Evolutionary conservation across 305 asterid genomes (phyloP).

Genomic region (Petunia hybrid): DNA sequence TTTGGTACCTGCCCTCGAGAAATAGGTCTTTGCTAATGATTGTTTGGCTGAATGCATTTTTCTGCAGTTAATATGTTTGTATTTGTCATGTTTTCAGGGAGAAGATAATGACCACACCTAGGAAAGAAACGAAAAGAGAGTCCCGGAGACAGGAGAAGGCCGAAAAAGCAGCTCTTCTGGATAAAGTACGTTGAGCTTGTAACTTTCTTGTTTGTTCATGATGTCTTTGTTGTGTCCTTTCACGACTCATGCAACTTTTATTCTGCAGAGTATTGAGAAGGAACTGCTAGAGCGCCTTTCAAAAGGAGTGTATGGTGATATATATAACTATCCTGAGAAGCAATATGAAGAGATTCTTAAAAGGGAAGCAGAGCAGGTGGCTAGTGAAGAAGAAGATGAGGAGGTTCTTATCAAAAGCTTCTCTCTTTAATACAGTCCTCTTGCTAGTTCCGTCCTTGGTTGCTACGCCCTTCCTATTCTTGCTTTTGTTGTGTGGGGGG

Average conservation of each 20-base stretch:
- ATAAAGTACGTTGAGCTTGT: constrained; percentile 53
- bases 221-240: background rate
- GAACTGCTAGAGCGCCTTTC: constrained; percentile 81
- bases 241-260: constrained; percentile 31
- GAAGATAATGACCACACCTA: constrained; percentile 82
- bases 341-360: constrained; percentile 69
- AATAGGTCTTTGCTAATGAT: background rate
- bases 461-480: background rate
- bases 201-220: background rate
- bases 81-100: constrained; percentile 55
- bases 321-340: constrained; percentile 65
- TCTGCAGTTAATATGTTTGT: constrained; percentile 1
- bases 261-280: constrained; percentile 79
- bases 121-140: constrained; percentile 79
- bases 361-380: constrained; percentile 50
- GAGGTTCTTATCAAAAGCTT: constrained; percentile 38
- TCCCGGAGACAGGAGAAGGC: constrained; percentile 93
- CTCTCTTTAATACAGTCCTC: background rate
- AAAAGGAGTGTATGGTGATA: constrained; percentile 68
- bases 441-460: background rate
- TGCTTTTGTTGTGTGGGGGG: background rate
- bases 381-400: constrained; percentile 62
- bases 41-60: background rate
- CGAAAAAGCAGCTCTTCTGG: constrained; percentile 80
- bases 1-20: constrained; percentile 1